phyloP scores from a whole-genome alignment of 2,329 filamentous ascomycete genomes.

The Zymoseptoria ardabiliae region DNA sequence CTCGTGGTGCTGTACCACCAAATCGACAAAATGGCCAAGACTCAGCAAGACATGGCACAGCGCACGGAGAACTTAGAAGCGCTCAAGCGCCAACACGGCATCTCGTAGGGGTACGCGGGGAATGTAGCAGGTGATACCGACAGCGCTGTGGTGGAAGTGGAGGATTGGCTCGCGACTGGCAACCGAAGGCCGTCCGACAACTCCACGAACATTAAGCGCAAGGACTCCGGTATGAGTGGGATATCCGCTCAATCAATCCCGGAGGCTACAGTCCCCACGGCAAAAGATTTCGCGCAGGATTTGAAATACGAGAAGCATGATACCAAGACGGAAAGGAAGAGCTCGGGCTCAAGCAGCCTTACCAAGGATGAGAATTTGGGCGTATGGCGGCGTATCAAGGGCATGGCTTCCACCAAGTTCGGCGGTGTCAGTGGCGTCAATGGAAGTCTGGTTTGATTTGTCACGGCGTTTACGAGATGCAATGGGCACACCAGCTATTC shows the following conservation, averaged over 20 bases:
- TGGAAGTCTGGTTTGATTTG: conserved; percentile 3
- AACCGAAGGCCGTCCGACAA: conserved; percentile 5
- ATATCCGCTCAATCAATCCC: conserved; percentile 8
- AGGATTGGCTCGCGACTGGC: conserved; percentile 1
- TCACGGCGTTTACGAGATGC: not conserved
- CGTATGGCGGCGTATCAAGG: conserved; percentile 18
- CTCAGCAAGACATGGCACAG: conserved; percentile 68
- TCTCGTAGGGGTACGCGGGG: conserved; percentile 62
- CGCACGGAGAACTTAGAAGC: conserved; percentile 96
- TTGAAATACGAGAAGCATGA: conserved; percentile 12
- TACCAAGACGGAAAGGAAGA: conserved; percentile 6
- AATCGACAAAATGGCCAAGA: conserved; percentile 66
- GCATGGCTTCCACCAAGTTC: conserved; percentile 8
- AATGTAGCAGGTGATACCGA: conserved; percentile 24
- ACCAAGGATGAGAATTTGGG: conserved; percentile 16
- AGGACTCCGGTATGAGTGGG: conserved; percentile 24
- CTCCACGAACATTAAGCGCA: conserved; percentile 12
- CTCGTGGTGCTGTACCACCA: conserved; percentile 77
- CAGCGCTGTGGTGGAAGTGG: conserved; percentile 1
- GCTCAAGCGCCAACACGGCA: conserved; percentile 95
- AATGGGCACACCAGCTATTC: not conserved
- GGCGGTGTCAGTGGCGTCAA: conserved; percentile 1
- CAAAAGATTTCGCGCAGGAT: conserved; percentile 22
- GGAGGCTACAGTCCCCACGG: conserved; percentile 20
- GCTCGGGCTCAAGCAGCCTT: conserved; percentile 8